Evolutionary conservation across 2,329 filamentous ascomycete species (phyloP).

Genomic region (Paraconiothyrium sp.): DNA sequence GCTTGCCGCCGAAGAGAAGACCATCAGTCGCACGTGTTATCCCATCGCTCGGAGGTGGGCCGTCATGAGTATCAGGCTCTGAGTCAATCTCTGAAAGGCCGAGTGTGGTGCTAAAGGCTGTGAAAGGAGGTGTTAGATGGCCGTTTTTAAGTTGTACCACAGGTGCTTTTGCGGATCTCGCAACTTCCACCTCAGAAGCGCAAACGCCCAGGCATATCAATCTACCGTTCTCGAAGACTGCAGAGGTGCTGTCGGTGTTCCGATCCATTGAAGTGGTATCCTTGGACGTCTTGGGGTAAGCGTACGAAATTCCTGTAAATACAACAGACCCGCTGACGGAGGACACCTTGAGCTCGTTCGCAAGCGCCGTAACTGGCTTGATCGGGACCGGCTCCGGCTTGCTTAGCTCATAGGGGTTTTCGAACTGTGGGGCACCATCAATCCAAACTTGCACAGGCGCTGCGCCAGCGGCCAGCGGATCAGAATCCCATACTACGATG

Average conservation of each 20-base stretch:
- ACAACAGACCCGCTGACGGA: slow-evolving; percentile 55
- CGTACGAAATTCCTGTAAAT: slow-evolving; percentile 66
- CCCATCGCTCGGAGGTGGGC: slow-evolving; percentile 59
- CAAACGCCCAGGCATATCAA: slow-evolving; percentile 68
- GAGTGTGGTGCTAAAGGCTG: slow-evolving; percentile 67
- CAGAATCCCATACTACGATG: slow-evolving; percentile 55
- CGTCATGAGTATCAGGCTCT: slow-evolving; percentile 59
- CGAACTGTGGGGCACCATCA: slow-evolving; percentile 60
- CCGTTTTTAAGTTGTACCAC: slow-evolving; percentile 65
- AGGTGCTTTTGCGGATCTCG: slow-evolving; percentile 42
- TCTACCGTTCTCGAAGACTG: slow-evolving; percentile 63
- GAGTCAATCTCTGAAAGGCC: slow-evolving; percentile 71
- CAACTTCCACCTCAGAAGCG: slow-evolving; percentile 53
- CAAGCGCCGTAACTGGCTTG: slow-evolving; percentile 53
- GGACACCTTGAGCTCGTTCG: slow-evolving; percentile 44
- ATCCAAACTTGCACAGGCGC: slow-evolving; percentile 55
- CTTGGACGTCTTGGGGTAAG: slow-evolving; percentile 34
- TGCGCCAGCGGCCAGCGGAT: slow-evolving; percentile 52
- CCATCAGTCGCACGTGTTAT: slow-evolving; percentile 67
- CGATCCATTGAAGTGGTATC: background rate
- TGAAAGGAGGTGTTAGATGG: slow-evolving; percentile 68
- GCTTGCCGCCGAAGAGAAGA: slow-evolving; percentile 52
- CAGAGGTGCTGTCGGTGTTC: slow-evolving; percentile 47
- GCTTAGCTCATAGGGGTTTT: slow-evolving; percentile 42
- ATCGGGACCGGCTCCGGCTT: slow-evolving; percentile 44